Evolutionary conservation across 192 early-diverging fungal genomes (phyloP).

Genomic region (Rhizoclosmatium sp.): DNA sequence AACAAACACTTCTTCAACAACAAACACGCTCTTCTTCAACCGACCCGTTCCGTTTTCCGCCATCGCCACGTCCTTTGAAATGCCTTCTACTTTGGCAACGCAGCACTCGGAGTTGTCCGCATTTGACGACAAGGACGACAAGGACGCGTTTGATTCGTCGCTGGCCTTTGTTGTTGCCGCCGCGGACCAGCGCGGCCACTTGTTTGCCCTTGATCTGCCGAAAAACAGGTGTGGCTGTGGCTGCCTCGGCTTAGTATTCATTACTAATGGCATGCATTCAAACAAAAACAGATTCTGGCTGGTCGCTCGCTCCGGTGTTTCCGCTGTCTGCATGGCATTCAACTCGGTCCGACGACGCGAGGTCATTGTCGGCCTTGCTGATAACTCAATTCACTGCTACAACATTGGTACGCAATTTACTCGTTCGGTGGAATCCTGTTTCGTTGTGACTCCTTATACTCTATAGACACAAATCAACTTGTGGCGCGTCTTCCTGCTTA

Average conservation of each 20-base stretch:
- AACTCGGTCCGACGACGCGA: conserved; percentile 52
- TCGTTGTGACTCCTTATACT: neutral
- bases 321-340: conserved; percentile 54
- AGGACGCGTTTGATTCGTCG: neutral
- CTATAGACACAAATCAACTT: conserved; percentile 52
- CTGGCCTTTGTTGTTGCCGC: conserved; percentile 45
- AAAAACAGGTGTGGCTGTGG: conserved; percentile 51
- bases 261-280: neutral
- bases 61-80: conserved; percentile 39
- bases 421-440: neutral
- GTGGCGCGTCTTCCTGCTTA: conserved; percentile 56
- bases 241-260: neutral
- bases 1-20: neutral
- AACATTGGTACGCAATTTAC: conserved; percentile 52
- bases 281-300: conserved; percentile 50
- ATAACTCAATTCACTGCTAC: conserved; percentile 59
- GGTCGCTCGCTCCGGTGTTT: conserved; percentile 52
- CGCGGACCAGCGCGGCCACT: conserved; percentile 57
- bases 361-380: conserved; percentile 55
- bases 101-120: neutral
- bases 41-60: conserved; percentile 45
- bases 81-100: neutral
- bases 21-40: neutral
- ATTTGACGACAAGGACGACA: neutral
- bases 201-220: conserved; percentile 54